Base-by-base conservation (phyloP, 768 basidiomycete genomes). In the Favolaschia claudopus region DNA sequence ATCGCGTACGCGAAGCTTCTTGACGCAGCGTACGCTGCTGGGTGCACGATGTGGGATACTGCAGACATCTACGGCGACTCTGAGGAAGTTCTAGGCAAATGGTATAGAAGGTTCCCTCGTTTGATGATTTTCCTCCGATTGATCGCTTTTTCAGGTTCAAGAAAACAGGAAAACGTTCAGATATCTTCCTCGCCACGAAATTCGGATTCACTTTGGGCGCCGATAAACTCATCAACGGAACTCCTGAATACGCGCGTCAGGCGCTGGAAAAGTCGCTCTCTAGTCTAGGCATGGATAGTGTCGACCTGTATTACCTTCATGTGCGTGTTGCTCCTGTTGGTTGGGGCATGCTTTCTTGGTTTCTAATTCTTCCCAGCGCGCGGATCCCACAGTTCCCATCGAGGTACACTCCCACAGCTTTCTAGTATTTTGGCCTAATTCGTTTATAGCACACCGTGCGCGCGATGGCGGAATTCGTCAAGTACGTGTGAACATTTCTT, bases 131-230 rank as follows among this genome's bases (percentile, higher is more conserved):
- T n/a, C n/a, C n/a, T n/a, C n/a, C n/a, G n/a, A n/a, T n/a, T n/a
- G n/a, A n/a, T n/a, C n/a, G n/a, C n/a, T n/a, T n/a, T n/a, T n/a
- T n/a, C n/a, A n/a, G n/a, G n/a, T 72, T 67, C 14, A 49, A 38
- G 38, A 33, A 36, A 24, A 49, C 48, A 3, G 34, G 48, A 5
- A 49, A 49, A 15, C 34, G 48, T 17, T 47, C 38, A 1, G 71
- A 79, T 28, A 78, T 83, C 22, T 83, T 82, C 68, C 74, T 83
- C 22, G 80, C 79, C 7, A 82, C 81, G 33, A 83, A 83, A 70
- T 81, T 81, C 32, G 79, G 79, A 4, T 3, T 70, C 28, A 46
- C 46, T 28, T 7, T 9, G 22, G 59, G 51, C 40, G 65, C 57
- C 6, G 24, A 53, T 17, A n/a, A 40, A 3, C 65, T 63, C 0